Evolutionary conservation across 139 green algal species (phyloP).

Genomic region (Chlamydomonas asymmetrica): DNA sequence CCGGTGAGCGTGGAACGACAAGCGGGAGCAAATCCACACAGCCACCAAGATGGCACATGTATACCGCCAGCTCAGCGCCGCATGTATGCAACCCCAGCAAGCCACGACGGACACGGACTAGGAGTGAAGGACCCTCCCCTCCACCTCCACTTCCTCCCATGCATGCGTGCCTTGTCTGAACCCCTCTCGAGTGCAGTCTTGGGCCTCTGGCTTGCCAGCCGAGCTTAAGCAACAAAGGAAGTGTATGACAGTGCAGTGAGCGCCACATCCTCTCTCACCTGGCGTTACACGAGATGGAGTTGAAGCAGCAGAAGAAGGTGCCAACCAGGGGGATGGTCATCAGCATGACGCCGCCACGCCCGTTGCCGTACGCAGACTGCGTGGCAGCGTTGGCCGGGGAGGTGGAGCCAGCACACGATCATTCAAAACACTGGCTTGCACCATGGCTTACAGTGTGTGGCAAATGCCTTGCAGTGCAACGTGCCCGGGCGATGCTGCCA

Average conservation of each 20-base stretch:
- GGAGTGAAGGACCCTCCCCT: neutral
- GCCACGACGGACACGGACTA: neutral
- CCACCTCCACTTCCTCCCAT: too few relatives aligned
- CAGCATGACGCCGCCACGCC: neutral
- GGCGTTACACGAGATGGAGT: conserved; percentile 26
- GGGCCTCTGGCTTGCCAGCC: too few relatives aligned
- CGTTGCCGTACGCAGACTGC: neutral
- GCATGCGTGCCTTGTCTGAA: neutral
- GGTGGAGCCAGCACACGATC: too few relatives aligned
- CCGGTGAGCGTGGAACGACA: neutral
- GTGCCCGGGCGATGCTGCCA: too few relatives aligned
- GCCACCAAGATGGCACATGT: neutral
- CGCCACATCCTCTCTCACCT: neutral
- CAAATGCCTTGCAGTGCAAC: too few relatives aligned
- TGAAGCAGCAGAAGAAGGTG: conserved; percentile 20
- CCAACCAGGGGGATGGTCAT: conserved; percentile 18
- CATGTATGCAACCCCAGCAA: neutral
- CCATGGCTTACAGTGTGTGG: too few relatives aligned
- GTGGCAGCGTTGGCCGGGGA: too few relatives aligned
- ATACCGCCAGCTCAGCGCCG: neutral
- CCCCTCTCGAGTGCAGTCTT: neutral
- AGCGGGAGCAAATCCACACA: neutral
- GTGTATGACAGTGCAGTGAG: neutral
- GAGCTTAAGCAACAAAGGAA: neutral
- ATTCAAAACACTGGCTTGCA: too few relatives aligned